Evolutionary conservation across 495 filamentous ascomycete genomes (phyloP), one percentile per base, ranked within the genome.

Genomic region (Aspergillus asperescens): DNA sequence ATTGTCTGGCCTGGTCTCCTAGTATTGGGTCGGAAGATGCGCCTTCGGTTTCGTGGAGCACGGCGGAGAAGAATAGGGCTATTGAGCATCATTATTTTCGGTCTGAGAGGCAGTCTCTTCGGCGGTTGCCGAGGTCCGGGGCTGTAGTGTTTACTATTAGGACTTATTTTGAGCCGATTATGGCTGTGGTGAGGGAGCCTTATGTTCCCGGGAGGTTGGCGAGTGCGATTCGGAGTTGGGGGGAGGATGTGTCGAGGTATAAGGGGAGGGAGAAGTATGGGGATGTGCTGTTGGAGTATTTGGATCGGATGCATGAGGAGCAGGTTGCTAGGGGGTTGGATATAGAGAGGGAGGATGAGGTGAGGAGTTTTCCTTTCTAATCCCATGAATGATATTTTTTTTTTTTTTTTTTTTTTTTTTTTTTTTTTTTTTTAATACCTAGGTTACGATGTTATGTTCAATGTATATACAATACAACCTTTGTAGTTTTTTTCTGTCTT

Each of bases 211-310:
- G 86, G 0, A 59, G 87, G 39, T 62, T 91, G 63, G 86, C 86
- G 25, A 83, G 80, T 52, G 87, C 84, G 20, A 67, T 91, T 10
- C 69, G 90, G 52, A 94, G 88, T 69, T 95, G 90, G 90, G 87
- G 86, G 1, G 84, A 89, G 43, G 87, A 93, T 76, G 90, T 95
- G 8, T 78, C 80, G 27, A 72, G 71, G 68, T 95, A 96, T 66
- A 94, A 94, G 73, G 90, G 90, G 16, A 84, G 78, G 72, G 88
- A 89, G 61, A 81, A 75, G 63, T 95, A 89, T 70, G 77, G 79
- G 54, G 84, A 88, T 28, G 83, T 94, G 3, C 65, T 96, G 65
- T 68, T 95, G 57, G 87, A 90, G 71, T 96, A 83, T 72, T 63
- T 96, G 63, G 90, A 95, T 71, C 60, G 58, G 63, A 87, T 86